phyloP scores from a whole-genome alignment of 805 yeast genomes.

The Saccharomyces eubayanus region DNA sequence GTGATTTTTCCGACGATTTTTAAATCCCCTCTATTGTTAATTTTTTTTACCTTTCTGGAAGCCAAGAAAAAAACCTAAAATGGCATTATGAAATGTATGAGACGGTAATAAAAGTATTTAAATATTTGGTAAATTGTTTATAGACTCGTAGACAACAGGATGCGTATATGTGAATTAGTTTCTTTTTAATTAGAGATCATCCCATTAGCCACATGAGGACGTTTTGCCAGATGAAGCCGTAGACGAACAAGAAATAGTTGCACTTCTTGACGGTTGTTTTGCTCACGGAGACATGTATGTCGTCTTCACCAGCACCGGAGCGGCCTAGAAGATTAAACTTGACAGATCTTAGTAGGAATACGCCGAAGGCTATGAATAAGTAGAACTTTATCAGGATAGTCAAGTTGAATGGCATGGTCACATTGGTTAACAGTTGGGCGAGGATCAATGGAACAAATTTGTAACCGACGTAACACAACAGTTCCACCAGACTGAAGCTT shows the following conservation, averaged over 20 bases:
- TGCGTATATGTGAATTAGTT: background rate
- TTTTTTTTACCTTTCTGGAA: background rate
- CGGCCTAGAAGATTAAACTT: conserved; percentile 37
- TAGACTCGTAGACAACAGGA: background rate
- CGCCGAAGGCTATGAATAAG: conserved; percentile 50
- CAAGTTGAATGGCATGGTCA: conserved; percentile 36
- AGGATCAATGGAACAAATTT: conserved; percentile 76
- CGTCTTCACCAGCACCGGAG: conserved; percentile 41
- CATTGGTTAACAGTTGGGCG: conserved; percentile 39
- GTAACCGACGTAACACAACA: conserved; percentile 86
- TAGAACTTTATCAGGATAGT: conserved; percentile 41
- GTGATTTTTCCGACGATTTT: background rate
- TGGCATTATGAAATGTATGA: background rate
- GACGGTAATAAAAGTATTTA: background rate
- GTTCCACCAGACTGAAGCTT: conserved; percentile 58
- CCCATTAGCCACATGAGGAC: conserved; percentile 65
- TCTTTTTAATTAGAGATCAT: conserved; percentile 5
- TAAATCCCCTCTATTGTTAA: background rate
- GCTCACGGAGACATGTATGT: conserved; percentile 34
- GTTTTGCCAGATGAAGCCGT: conserved; percentile 76
- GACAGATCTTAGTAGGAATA: conserved; percentile 52
- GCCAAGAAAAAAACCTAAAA: background rate
- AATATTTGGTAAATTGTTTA: background rate
- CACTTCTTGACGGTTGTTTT: conserved; percentile 67
- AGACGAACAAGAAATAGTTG: conserved; percentile 77